phyloP scores from a whole-genome alignment of 2,329 filamentous ascomycete genomes.

The Microsporum ferrugineum region DNA sequence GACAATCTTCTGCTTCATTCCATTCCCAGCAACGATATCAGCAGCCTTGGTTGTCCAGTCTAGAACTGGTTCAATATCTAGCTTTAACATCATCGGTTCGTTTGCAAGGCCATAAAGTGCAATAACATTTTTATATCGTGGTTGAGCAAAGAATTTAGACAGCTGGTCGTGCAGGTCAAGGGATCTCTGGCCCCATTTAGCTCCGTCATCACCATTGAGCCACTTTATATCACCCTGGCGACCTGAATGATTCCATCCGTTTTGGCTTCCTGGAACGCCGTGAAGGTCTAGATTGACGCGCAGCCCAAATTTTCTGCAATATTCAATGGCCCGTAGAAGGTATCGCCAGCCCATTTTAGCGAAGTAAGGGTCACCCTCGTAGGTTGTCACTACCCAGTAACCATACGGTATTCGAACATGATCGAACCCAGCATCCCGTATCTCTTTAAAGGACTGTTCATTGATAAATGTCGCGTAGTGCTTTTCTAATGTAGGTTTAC shows the following conservation, averaged over 20 bases:
- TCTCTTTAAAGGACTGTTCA: conserved; percentile 71
- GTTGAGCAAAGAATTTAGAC: conserved; percentile 84
- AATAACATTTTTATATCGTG: conserved; percentile 82
- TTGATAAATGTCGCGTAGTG: conserved; percentile 87
- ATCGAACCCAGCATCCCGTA: conserved; percentile 77
- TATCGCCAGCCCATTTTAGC: conserved; percentile 85
- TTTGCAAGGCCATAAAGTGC: conserved; percentile 91
- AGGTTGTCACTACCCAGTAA: conserved; percentile 86
- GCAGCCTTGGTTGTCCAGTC: conserved; percentile 70
- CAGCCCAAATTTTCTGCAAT: conserved; percentile 80
- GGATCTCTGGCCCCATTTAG: conserved; percentile 64
- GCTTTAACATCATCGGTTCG: conserved; percentile 74
- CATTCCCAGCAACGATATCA: conserved; percentile 61
- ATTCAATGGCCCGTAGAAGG: conserved; percentile 83
- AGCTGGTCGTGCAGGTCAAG: conserved; percentile 79
- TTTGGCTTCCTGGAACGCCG: conserved; percentile 83
- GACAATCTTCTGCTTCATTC: conserved; percentile 59
- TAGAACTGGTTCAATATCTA: conserved; percentile 56
- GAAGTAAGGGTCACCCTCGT: conserved; percentile 78
- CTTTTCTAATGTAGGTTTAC: conserved; percentile 63
- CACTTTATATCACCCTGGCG: conserved; percentile 69
- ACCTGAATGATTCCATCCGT: conserved; percentile 96
- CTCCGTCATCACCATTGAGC: conserved; percentile 82
- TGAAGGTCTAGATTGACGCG: conserved; percentile 90
- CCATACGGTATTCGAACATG: conserved; percentile 93